Conservation (phyloP, 2,329 filamentous ascomycete species). For the Penicillium verrucosum region DNA sequence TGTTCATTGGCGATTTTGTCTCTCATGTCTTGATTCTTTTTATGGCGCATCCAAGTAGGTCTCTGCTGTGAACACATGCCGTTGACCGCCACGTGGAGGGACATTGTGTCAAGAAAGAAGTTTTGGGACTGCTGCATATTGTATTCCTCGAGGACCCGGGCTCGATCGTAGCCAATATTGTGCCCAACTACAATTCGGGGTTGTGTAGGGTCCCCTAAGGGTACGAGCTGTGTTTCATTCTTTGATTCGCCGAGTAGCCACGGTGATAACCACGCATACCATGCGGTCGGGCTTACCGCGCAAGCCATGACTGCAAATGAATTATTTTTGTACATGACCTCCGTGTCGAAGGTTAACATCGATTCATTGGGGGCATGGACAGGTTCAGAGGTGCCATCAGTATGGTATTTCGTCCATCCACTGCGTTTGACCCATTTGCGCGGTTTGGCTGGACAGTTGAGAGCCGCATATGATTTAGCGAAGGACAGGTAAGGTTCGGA, state of each 20-base stretch:
- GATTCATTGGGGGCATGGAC: slow-evolving; percentile 75
- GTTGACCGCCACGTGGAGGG: slow-evolving; percentile 92
- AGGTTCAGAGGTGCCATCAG: slow-evolving; percentile 67
- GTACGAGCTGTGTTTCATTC: slow-evolving; percentile 75
- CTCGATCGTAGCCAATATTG: slow-evolving; percentile 92
- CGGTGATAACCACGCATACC: slow-evolving; percentile 97
- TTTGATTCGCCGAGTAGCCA: slow-evolving; percentile 85
- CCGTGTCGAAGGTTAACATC: slow-evolving; percentile 89
- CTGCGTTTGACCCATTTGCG: slow-evolving; percentile 73
- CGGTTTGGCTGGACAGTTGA: slow-evolving; percentile 57
- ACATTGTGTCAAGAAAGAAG: slow-evolving; percentile 95
- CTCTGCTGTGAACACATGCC: slow-evolving; percentile 97
- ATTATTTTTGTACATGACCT: slow-evolving; percentile 93
- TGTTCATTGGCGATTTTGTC: slow-evolving; percentile 74
- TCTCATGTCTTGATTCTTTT: slow-evolving; percentile 79
- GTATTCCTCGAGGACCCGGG: slow-evolving; percentile 86
- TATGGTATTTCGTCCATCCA: slow-evolving; percentile 91
- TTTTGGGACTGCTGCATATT: slow-evolving; percentile 76
- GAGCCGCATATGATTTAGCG: slow-evolving; percentile 70
- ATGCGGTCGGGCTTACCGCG: slow-evolving; percentile 80
- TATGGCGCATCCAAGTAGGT: slow-evolving; percentile 95
- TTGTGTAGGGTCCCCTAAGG: slow-evolving; percentile 71
- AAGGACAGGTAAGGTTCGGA: slow-evolving; percentile 77
- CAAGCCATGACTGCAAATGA: slow-evolving; percentile 96
- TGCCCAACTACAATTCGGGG: slow-evolving; percentile 84